phyloP scores from a whole-genome alignment of 208 protist genomes.

The Dictyostelium gargantuum region DNA sequence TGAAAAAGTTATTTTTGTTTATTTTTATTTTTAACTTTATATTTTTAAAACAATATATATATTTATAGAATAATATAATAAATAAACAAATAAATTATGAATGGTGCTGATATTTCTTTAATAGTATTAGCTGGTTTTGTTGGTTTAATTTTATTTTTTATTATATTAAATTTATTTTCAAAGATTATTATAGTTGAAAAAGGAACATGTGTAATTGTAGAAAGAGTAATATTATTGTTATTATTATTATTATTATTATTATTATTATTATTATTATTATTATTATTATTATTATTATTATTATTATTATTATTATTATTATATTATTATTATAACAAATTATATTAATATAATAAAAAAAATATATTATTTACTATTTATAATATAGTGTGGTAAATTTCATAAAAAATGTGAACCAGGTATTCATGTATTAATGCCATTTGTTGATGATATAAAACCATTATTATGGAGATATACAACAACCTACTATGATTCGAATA shows the following conservation, averaged over 20 bases:
- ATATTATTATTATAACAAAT: no score
- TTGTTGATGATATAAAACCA: not conserved
- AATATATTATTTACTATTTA: no score
- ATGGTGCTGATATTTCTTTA: not conserved
- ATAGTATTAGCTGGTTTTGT: not conserved
- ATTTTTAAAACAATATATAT: no score
- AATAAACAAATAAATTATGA: not conserved
- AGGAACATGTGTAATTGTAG: constrained; percentile 2
- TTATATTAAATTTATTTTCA: not conserved
- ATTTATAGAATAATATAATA: not conserved
- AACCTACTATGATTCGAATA: not conserved
- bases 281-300: no score
- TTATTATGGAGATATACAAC: constrained; percentile 18
- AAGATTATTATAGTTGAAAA: not conserved
- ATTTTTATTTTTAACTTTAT: no score
- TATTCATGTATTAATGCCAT: not conserved
- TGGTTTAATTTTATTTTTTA: not conserved
- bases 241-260: not conserved
- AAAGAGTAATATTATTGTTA: not conserved
- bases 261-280: no score
- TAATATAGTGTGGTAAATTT: not conserved
- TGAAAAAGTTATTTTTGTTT: no score
- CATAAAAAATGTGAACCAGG: not conserved
- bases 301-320: no score
- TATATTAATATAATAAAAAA: no score